Evolutionary conservation across 257 asterid species (phyloP).

Genomic region (Apocynum venetum): DNA sequence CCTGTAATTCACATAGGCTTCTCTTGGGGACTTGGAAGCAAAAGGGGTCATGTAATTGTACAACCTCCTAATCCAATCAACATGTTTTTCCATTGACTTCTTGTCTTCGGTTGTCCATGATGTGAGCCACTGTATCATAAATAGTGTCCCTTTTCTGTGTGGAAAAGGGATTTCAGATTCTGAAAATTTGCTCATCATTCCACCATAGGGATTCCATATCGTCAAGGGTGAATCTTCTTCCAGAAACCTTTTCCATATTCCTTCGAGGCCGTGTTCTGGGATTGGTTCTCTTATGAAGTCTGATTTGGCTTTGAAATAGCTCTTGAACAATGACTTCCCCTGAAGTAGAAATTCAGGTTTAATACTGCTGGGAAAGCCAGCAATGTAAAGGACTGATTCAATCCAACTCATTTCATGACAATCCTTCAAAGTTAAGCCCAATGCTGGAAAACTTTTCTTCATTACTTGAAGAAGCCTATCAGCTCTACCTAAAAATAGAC

Average conservation of each 20-base stretch:
- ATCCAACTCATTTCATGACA: constrained; percentile 29
- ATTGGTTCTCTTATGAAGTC: constrained; percentile 54
- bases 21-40: constrained; percentile 58
- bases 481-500: constrained; percentile 21
- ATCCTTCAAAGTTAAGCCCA: constrained; percentile 19
- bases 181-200: constrained; percentile 49
- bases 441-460: constrained; percentile 21
- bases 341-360: constrained; percentile 18
- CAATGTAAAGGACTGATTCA: constrained; percentile 19
- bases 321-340: constrained; percentile 21
- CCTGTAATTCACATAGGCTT: constrained; percentile 64
- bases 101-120: constrained; percentile 44
- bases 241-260: constrained; percentile 51
- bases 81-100: constrained; percentile 37
- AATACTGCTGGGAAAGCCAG: constrained; percentile 11
- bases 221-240: constrained; percentile 53
- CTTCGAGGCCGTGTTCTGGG: constrained; percentile 54
- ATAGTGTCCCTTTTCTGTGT: constrained; percentile 50
- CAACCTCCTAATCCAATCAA: constrained; percentile 50
- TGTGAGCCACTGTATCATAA: constrained; percentile 42
- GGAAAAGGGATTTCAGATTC: constrained; percentile 65
- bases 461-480: constrained; percentile 20
- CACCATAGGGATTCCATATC: constrained; percentile 63
- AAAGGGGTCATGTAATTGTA: constrained; percentile 60
- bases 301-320: constrained; percentile 46